These are phyloP conservation scores for Termitomyces sp. DNA, from an alignment of 768 basidiomycete species.

Conservation along the genomic window DNA sequence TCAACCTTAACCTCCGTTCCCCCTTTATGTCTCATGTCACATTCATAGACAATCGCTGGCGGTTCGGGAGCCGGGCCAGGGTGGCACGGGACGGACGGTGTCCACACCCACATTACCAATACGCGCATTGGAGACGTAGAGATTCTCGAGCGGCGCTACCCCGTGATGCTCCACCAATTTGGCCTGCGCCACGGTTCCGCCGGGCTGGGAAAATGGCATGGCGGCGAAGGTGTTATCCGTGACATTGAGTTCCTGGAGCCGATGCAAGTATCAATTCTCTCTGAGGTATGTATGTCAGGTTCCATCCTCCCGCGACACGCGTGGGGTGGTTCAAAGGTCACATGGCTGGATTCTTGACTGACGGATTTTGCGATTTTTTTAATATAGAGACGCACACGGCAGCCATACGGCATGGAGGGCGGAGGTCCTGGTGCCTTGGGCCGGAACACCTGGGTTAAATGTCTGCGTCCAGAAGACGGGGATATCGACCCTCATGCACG, in stretches of 20 bases:
- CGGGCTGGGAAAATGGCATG: conserved; percentile 68
- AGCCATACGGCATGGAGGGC: conserved; percentile 85
- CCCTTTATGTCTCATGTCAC: conserved; percentile 2
- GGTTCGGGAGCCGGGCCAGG: conserved; percentile 86
- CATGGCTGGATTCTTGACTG: background rate
- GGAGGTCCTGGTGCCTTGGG: conserved; percentile 71
- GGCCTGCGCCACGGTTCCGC: conserved; percentile 67
- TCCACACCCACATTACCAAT: conserved; percentile 93
- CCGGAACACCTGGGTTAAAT: conserved; percentile 86
- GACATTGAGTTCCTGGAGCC: conserved; percentile 80
- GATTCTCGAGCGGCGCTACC: conserved; percentile 90
- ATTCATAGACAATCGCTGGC: conserved; percentile 85
- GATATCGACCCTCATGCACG: conserved; percentile 46
- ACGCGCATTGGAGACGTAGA: conserved; percentile 93
- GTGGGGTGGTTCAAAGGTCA: background rate
- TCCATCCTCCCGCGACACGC: background rate
- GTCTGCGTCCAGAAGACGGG: conserved; percentile 60
- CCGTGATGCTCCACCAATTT: conserved; percentile 85
- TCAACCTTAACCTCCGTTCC: conserved; percentile 6
- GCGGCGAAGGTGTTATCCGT: conserved; percentile 82
- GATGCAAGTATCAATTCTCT: conserved; percentile 85
- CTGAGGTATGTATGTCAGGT: conserved; percentile 61
- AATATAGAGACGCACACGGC: conserved; percentile 73
- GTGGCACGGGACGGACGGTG: conserved; percentile 92
- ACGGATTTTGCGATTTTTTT: background rate